Base-by-base conservation (phyloP, 768 basidiomycete genomes). In the Tylopilus felleus region DNA sequence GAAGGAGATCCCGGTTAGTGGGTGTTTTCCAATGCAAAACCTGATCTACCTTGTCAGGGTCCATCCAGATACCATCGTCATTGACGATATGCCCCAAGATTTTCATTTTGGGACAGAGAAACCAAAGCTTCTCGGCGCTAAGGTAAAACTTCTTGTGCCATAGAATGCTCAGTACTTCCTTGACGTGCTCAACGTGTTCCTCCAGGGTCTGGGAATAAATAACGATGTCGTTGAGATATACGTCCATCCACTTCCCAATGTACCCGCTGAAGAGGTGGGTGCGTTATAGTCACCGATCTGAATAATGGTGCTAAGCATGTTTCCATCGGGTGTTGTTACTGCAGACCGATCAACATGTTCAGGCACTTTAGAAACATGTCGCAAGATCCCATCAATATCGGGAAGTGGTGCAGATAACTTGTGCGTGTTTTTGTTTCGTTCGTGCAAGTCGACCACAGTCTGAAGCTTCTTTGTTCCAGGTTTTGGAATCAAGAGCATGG, bases 21-120 rank as follows among this genome's bases (percentile, higher is more conserved):
- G 43, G 56, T 0, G 16, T 8, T 14, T 60, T 60, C 56, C 59
- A 60, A 12, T 55, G 70, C 0, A 65, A 1, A 0, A 79, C 63
- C 0, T 56, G 49, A 28, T 77, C 72, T 0, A 80, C 75, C 40
- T 80, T 80, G 19, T 73, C 58, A 0, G 75, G 74, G 36, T 80
- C 76, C 74, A 79, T 78, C 0, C 48, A 45, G 21, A 80, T 76
- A 0, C 77, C 75, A 0, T 70, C n/a, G 16, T 73, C 64, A 21
- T 71, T 65, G 7, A 21, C 12, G 0, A 46, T 19, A 0, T n/a
- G 17, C 1, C 43, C 28, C 9, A 45, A 4, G n/a, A 45, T 19
- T 10, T 42, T 42, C 41, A 42, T 16, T 17, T 17, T 23, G 1
- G 2, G 7, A 8, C 22, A 17, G 0, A 25, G 8, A 4, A 23